Base-by-base conservation (phyloP, 2,329 filamentous ascomycete species). In the Juglanconis juglandina region DNA sequence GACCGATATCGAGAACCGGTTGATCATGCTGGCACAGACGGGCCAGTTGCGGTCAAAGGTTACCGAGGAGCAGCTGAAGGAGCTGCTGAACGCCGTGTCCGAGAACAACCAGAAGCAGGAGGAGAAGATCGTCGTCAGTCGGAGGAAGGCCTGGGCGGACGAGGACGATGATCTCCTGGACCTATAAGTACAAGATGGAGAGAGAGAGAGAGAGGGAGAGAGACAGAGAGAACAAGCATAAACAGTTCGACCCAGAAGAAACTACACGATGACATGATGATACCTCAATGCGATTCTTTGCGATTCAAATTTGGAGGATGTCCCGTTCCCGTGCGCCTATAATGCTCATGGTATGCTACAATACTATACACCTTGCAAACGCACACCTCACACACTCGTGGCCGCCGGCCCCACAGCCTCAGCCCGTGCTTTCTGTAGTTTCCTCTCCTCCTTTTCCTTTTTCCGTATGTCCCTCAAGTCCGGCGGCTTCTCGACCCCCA, bases 51-150 rank as follows among this genome's bases (percentile, higher is more conserved):
- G 91, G 58, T 79, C 86, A 64, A 96, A 96, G 74, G 92, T 99
- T 51, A 94, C 90, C 1, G 95, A 99, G 76, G 87, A 88, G 53
- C 93, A 98, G 79, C 81, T 99, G 70, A 97, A 98, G 80, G 92
- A 96, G 66, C 81, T 99, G 60, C 77, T 99, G 65, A 90, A 87
- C 64, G 91, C 92, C 14, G 85, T 97, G 62, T 88, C 91, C 32
- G 92, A 96, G 70, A 89, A 86, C 66, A 81, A 87, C 75, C 83
- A 87, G 76, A 82, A 87, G 76, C 83, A 87, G 75, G 85, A 91
- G 75, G 86, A 91, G 73, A 95, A 92, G 79, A 95, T 97, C 74
- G 91, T 96, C 41, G 90, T 96, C 60, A 89, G 82, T 69, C 82
- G 93, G 69, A 83, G 92, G 70, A 96, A 94, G 76, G 91, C 85